phyloP scores from a whole-genome alignment of 139 green algal genomes.

The Microglena sp. region DNA sequence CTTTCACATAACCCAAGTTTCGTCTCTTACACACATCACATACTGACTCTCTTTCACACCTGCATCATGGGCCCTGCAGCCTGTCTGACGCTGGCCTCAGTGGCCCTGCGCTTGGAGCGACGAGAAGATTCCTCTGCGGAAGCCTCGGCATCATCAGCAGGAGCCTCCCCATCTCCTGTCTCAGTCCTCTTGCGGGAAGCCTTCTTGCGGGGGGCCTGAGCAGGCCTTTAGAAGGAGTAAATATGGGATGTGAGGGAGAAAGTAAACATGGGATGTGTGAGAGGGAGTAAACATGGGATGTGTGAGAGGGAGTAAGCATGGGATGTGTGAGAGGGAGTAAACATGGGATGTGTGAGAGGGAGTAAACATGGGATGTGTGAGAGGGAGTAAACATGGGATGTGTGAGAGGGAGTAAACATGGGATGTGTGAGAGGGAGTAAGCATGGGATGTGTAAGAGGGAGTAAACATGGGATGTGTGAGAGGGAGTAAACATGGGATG shows the following conservation, averaged over 20 bases:
- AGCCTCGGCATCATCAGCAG: neutral
- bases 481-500: too few species aligned
- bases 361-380: too few species aligned
- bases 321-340: too few species aligned
- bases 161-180: neutral
- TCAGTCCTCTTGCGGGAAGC: neutral
- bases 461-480: too few species aligned
- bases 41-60: neutral
- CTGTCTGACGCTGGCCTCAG: neutral
- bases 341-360: too few species aligned
- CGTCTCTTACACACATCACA: neutral
- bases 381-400: too few species aligned
- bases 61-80: neutral
- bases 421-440: too few species aligned
- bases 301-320: neutral
- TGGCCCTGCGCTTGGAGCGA: neutral
- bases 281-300: neutral
- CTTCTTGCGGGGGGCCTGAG: neutral
- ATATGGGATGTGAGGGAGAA: neutral
- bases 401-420: too few species aligned
- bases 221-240: neutral
- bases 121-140: neutral
- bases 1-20: neutral
- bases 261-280: neutral
- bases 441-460: too few species aligned